A percentile compares a stretch with the other conserved stretches of the same genome.
phyloP scores from a whole-genome alignment of 2,329 filamentous ascomycete species.

The Ceratocystis alfenasii region DNA sequence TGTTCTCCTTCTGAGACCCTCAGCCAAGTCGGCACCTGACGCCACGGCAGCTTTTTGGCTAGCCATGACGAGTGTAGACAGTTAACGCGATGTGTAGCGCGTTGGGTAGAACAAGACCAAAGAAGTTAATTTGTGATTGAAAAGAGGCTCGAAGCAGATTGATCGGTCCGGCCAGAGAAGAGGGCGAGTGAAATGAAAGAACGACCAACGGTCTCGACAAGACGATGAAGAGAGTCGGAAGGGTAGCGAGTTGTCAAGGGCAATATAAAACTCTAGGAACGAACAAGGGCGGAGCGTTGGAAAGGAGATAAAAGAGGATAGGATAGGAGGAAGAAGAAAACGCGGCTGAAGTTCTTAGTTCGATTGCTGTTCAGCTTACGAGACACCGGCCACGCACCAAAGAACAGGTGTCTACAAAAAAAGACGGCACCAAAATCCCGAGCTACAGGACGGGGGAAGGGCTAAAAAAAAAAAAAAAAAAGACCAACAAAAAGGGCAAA shows the following conservation, averaged over 20 bases:
- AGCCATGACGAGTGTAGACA: conserved; percentile 35
- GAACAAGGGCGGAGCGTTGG: conserved; percentile 13
- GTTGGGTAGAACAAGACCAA: conserved; percentile 1
- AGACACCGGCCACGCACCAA: conserved; percentile 20
- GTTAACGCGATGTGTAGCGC: background rate
- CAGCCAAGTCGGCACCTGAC: conserved; percentile 48
- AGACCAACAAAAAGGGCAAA: background rate
- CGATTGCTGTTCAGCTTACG: conserved; percentile 17
- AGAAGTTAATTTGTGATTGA: background rate
- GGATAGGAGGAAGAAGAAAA: conserved; percentile 13
- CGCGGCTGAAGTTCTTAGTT: conserved; percentile 19
- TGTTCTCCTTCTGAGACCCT: conserved; percentile 46
- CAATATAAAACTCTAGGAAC: conserved; percentile 21
- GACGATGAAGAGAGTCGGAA: conserved; percentile 18
- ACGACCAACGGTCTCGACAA: background rate
- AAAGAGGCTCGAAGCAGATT: background rate
- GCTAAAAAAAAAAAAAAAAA: background rate
- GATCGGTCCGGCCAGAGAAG: background rate
- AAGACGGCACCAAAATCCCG: background rate
- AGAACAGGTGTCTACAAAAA: conserved; percentile 23
- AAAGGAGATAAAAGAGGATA: conserved; percentile 5
- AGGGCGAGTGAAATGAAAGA: background rate
- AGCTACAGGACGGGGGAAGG: background rate
- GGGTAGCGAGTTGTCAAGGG: conserved; percentile 23
- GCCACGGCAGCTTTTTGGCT: conserved; percentile 43